phyloP scores from a whole-genome alignment of 2,329 filamentous ascomycete species.

The Fusarium udum region DNA sequence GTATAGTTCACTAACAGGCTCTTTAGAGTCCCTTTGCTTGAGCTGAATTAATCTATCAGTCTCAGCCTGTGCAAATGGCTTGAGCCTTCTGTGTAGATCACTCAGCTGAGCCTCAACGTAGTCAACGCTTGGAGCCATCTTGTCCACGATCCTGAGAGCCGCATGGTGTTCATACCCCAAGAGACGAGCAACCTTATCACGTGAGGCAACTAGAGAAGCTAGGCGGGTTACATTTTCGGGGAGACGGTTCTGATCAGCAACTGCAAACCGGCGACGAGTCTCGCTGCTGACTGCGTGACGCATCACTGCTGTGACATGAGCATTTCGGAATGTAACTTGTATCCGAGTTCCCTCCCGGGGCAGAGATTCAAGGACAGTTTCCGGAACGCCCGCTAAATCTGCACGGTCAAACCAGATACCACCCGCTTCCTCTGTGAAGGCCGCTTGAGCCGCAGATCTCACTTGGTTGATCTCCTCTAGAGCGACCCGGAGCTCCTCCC shows the following conservation, averaged over 20 bases:
- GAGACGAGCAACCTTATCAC: neutral
- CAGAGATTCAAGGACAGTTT: fast-evolving
- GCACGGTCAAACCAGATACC: neutral
- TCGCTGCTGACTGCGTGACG: neutral
- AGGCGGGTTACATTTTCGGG: neutral
- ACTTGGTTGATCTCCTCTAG: neutral
- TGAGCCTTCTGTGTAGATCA: neutral
- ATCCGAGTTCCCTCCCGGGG: fast-evolving
- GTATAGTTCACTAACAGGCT: fast-evolving
- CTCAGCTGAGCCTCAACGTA: neutral
- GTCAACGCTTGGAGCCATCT: neutral
- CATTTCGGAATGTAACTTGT: neutral
- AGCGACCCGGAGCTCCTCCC: neutral
- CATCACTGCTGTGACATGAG: neutral
- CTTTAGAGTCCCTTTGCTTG: fast-evolving
- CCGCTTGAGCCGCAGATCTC: neutral
- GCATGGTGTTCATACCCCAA: neutral
- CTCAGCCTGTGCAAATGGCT: neutral
- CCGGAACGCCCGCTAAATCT: neutral
- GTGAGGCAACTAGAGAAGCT: neutral
- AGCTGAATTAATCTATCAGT: neutral
- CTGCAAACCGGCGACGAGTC: neutral
- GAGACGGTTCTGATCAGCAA: neutral
- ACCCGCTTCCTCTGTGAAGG: neutral
- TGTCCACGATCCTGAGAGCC: neutral